Percentiles rank a stretch among this genome's conserved stretches.
Conservation (phyloP, 2,329 filamentous ascomycete genomes). For the Onygenales sp. region DNA sequence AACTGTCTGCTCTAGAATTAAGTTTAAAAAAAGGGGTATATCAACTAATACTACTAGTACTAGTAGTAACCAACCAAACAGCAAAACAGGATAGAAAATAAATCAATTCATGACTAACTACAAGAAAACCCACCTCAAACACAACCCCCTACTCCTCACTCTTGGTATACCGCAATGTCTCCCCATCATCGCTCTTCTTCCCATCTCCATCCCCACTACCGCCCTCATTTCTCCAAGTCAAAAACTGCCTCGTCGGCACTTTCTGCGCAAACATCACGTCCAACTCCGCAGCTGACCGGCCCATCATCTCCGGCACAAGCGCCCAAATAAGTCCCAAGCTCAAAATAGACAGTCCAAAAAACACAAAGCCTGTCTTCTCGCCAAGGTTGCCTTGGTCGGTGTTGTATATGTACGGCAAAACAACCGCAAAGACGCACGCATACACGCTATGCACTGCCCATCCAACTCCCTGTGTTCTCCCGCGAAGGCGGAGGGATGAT, state of each 20-base stretch:
- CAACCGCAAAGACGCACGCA: constrained; percentile 36
- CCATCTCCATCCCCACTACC: background rate
- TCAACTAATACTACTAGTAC: too few species aligned
- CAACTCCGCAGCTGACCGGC: constrained; percentile 39
- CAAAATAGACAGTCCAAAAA: constrained; percentile 24
- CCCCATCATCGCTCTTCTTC: background rate
- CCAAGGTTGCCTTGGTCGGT: constrained; percentile 32
- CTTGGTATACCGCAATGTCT: too few species aligned
- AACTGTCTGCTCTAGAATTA: too few species aligned
- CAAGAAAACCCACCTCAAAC: background rate
- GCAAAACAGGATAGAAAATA: too few species aligned
- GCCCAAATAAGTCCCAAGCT: constrained; percentile 31
- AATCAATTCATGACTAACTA: background rate
- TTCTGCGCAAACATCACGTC: constrained; percentile 30
- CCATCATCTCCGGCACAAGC: constrained; percentile 46
- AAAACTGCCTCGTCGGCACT: constrained; percentile 15
- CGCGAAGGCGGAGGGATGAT: constrained; percentile 27
- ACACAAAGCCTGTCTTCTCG: constrained; percentile 35
- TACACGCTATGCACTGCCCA: constrained; percentile 34
- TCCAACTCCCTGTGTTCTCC: constrained; percentile 29
- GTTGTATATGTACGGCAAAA: constrained; percentile 45
- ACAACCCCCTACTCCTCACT: background rate
- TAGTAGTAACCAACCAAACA: too few species aligned
- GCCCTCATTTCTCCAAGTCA: constrained; percentile 12
- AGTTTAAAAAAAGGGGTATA: too few species aligned